Conservation (phyloP, 176 grass and related monocot genomes). For the Oryza meyeriana region DNA sequence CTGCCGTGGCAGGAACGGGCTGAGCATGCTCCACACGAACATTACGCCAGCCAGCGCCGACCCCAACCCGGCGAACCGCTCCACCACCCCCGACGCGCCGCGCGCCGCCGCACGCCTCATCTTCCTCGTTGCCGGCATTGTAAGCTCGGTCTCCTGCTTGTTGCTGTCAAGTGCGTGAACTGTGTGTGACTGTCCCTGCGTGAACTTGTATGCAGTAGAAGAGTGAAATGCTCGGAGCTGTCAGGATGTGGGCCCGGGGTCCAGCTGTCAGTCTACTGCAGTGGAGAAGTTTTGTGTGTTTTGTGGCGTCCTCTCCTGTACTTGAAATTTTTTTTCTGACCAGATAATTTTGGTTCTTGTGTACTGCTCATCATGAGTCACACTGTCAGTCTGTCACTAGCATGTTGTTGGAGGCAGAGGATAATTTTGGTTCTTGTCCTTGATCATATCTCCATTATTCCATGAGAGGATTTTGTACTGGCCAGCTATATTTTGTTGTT, state of each 20-base stretch:
- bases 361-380: no score
- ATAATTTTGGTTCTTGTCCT: no score
- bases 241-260: no score
- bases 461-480: no score
- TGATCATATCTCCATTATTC: no score
- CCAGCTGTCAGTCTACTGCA: no score
- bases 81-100: neutral
- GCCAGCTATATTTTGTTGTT: no score
- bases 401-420: no score
- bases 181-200: neutral
- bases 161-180: neutral
- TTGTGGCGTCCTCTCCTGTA: neutral
- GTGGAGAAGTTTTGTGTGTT: neutral
- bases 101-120: neutral
- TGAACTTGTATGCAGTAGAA: neutral
- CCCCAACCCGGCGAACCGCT: constrained; percentile 5
- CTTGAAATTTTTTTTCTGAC: neutral
- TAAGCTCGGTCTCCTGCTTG: no score
- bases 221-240: neutral
- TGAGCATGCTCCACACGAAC: constrained; percentile 27
- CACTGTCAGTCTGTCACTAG: no score
- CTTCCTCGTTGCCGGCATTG: neutral
- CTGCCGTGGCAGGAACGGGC: constrained; percentile 1
- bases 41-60: constrained; percentile 12
- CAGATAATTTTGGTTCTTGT: neutral